phyloP scores from a whole-genome alignment of 768 basidiomycete genomes.

The Phylloporus arenicola region DNA sequence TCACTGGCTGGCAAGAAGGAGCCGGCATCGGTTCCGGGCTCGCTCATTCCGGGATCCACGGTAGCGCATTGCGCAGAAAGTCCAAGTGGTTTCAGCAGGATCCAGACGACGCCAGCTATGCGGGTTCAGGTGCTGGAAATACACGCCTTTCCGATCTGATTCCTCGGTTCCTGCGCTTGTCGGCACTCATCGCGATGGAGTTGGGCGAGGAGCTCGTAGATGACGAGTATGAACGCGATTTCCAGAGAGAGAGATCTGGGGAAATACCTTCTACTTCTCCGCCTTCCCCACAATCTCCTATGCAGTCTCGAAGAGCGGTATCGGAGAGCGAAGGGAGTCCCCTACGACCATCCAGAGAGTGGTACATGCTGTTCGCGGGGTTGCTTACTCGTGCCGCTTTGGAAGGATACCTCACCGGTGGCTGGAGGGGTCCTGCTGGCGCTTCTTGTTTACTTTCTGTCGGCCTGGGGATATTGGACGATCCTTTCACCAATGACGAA shows the following conservation, averaged over 20 bases:
- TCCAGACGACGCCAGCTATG: conserved; percentile 20
- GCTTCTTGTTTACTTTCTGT: conserved; percentile 69
- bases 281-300: conserved; percentile 8
- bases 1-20: conserved; percentile 73
- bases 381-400: conserved; percentile 77
- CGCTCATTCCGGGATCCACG: conserved; percentile 47
- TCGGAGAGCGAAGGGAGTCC: conserved; percentile 43
- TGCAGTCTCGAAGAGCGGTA: conserved; percentile 20
- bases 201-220: conserved; percentile 65
- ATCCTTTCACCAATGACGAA: conserved; percentile 22
- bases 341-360: conserved; percentile 63
- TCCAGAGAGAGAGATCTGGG: conserved; percentile 24
- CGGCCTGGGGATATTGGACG: conserved; percentile 48
- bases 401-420: conserved; percentile 78
- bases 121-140: conserved; percentile 45
- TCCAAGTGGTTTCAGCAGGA: conserved; percentile 25
- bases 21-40: conserved; percentile 71
- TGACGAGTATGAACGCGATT: conserved; percentile 40
- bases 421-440: conserved; percentile 70
- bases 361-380: conserved; percentile 77
- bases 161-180: conserved; percentile 68
- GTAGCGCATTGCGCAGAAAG: conserved; percentile 55
- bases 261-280: conserved; percentile 9
- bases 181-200: conserved; percentile 74
- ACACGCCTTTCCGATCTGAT: conserved; percentile 63